phyloP scores from a whole-genome alignment of 192 early-diverging fungal species.

The Backusella australiensis region DNA sequence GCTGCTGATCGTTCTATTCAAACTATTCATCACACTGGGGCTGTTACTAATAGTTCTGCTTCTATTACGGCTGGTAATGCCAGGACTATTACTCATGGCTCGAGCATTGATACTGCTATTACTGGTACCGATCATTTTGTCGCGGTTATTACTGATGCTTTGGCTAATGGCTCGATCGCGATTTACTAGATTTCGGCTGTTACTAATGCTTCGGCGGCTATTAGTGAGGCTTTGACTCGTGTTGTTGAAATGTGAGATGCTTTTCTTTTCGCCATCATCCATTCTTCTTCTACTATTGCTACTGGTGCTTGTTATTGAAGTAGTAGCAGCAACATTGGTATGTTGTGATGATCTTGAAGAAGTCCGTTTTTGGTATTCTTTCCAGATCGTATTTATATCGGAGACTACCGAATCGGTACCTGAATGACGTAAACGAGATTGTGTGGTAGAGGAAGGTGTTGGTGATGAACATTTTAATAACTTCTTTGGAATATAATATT shows the following conservation, averaged over 20 bases:
- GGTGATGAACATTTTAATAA: neutral
- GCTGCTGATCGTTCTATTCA: neutral
- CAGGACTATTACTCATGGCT: neutral
- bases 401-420: neutral
- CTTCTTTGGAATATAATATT: slow-evolving; percentile 9
- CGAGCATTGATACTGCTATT: neutral
- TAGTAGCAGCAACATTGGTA: neutral
- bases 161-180: neutral
- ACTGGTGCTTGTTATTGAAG: neutral
- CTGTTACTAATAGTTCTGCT: neutral
- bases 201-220: neutral
- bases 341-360: neutral
- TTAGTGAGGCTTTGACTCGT: neutral
- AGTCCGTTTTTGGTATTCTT: slow-evolving; percentile 8
- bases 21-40: neutral
- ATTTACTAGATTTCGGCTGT: neutral
- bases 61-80: neutral
- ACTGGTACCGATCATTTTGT: neutral
- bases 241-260: neutral
- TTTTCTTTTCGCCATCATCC: neutral
- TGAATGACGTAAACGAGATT: neutral
- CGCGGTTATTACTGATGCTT: neutral
- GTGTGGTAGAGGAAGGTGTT: neutral
- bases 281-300: neutral
- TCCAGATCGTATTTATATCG: slow-evolving; percentile 7